A percentile compares a stretch with the other conserved stretches of the same genome.
phyloP scores from a whole-genome alignment of 2,329 filamentous ascomycete species.

The Ophiostoma australiae region DNA sequence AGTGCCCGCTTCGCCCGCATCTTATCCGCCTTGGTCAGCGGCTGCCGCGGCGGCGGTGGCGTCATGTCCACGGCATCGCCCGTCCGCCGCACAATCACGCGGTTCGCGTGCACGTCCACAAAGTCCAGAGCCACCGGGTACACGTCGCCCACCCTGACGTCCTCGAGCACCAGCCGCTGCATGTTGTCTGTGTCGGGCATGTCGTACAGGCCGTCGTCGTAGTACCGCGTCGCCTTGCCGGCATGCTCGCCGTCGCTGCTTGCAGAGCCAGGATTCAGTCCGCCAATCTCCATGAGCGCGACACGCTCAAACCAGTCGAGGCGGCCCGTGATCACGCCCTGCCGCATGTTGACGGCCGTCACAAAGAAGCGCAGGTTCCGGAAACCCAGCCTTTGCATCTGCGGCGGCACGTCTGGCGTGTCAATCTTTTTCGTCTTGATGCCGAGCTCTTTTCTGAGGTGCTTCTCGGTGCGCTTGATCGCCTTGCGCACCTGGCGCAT shows the following conservation, averaged over 20 bases:
- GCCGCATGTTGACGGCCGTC: slow-evolving; percentile 33
- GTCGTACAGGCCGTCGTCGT: background rate
- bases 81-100: slow-evolving; percentile 41
- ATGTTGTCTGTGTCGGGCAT: slow-evolving; percentile 1
- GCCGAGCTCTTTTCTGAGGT: background rate
- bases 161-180: slow-evolving; percentile 36
- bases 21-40: slow-evolving; percentile 6
- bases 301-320: slow-evolving; percentile 48
- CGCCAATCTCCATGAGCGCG: slow-evolving; percentile 40
- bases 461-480: background rate
- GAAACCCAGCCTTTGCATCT: slow-evolving; percentile 29
- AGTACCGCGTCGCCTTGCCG: background rate
- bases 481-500: background rate
- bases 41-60: background rate
- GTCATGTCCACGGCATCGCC: slow-evolving; percentile 15
- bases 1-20: background rate
- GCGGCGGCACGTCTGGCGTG: background rate
- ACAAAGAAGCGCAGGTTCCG: slow-evolving; percentile 50
- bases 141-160: slow-evolving; percentile 46
- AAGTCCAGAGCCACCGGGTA: slow-evolving; percentile 53
- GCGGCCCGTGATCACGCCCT: slow-evolving; percentile 38
- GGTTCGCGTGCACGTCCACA: slow-evolving; percentile 47
- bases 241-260: too few species aligned
- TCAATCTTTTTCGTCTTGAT: background rate
- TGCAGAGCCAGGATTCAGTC: slow-evolving; percentile 31